Evolutionary conservation across 176 grass and related monocot genomes (phyloP).

Genomic region (Microstegium vimineum): DNA sequence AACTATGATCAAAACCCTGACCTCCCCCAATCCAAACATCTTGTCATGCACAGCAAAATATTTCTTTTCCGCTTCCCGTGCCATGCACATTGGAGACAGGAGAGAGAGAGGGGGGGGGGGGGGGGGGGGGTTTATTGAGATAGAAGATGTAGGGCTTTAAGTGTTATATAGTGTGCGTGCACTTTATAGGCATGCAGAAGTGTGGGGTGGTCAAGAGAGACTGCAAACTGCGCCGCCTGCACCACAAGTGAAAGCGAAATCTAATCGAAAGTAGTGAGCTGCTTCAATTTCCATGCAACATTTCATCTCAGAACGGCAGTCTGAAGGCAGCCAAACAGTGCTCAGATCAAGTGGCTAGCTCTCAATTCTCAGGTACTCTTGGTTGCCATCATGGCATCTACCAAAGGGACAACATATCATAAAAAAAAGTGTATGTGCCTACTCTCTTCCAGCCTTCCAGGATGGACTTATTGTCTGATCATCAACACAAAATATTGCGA

Average conservation of each 20-base stretch:
- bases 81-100: constrained; percentile 33
- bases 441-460: not conserved
- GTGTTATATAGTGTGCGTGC: not conserved
- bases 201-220: constrained; percentile 29
- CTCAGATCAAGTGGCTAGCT: not conserved
- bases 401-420: constrained; percentile 33
- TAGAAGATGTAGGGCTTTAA: constrained; percentile 27
- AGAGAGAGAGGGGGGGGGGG: not conserved
- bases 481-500: constrained; percentile 9
- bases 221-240: constrained; percentile 24
- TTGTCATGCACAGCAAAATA: constrained; percentile 40
- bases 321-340: constrained; percentile 17
- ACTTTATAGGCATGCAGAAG: constrained; percentile 58
- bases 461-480: constrained; percentile 24
- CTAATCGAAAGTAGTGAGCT: constrained; percentile 16
- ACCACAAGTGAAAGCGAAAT: constrained; percentile 44
- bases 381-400: constrained; percentile 35
- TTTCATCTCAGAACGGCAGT: constrained; percentile 22
- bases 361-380: constrained; percentile 8
- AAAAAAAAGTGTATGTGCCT: not conserved
- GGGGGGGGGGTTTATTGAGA: too few species aligned
- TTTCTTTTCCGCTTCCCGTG: constrained; percentile 39
- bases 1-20: constrained; percentile 44
- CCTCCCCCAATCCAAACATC: constrained; percentile 55
- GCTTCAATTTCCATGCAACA: constrained; percentile 5